These are phyloP conservation scores for Entamoeba nuttalli DNA, from an alignment of 208 protist genomes.

Conservation along the genomic window DNA sequence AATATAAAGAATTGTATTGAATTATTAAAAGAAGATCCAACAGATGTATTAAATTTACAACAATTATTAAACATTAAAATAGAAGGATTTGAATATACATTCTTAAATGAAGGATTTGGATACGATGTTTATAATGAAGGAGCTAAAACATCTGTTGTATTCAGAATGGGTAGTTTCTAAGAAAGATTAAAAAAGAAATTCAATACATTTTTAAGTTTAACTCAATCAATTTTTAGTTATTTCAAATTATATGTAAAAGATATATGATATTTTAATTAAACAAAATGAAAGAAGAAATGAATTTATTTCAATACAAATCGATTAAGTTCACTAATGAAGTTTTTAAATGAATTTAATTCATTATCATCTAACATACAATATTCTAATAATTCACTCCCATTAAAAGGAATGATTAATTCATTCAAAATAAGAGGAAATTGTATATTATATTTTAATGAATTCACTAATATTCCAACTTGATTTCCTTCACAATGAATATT, in stretches of 20 bases:
- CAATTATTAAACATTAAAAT: neutral
- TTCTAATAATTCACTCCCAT: neutral
- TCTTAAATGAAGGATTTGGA: neutral
- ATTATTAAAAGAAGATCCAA: neutral
- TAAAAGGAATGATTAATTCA: neutral
- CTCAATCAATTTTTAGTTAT: no score
- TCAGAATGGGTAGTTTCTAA: neutral
- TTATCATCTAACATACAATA: neutral
- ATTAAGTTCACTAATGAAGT: neutral
- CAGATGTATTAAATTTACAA: neutral
- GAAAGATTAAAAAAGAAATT: no score
- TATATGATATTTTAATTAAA: neutral
- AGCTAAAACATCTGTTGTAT: neutral
- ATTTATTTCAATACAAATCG: neutral
- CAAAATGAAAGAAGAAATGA: neutral
- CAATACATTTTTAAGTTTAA: no score
- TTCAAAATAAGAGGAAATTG: neutral
- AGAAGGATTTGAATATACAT: neutral
- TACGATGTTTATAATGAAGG: neutral
- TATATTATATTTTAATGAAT: neutral
- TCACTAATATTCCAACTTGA: neutral
- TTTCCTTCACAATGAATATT: neutral
- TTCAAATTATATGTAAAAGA: no score
- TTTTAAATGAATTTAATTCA: neutral
- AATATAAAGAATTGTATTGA: neutral